These are phyloP conservation scores for Hanseniaspora taiwanica DNA, from an alignment of 805 yeast species.

Conservation along the genomic window DNA sequence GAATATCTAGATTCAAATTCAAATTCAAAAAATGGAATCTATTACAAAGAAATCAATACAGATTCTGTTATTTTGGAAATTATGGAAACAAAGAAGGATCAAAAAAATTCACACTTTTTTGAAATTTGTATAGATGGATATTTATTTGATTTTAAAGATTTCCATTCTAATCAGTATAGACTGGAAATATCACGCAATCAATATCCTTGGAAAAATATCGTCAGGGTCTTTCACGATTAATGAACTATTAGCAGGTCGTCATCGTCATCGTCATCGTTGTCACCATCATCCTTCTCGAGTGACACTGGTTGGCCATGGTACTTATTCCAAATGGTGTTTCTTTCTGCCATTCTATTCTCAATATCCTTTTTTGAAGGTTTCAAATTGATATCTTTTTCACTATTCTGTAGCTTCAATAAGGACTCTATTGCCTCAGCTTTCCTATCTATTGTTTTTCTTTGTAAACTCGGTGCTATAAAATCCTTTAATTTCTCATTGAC, in stretches of 20 bases:
- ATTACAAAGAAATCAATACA: neutral
- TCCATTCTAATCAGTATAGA: conserved; percentile 1
- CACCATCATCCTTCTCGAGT: conserved; percentile 16
- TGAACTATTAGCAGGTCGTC: neutral
- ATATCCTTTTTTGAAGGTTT: conserved; percentile 9
- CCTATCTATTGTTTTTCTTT: too few relatives aligned
- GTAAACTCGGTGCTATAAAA: neutral
- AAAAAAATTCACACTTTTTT: too few relatives aligned
- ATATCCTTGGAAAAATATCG: neutral
- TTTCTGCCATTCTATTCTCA: conserved; percentile 6
- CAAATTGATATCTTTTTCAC: conserved; percentile 13
- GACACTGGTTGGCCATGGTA: conserved; percentile 18
- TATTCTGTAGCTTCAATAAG: conserved; percentile 32
- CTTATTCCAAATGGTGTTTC: conserved; percentile 11
- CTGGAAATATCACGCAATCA: neutral
- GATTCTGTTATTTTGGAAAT: too few relatives aligned
- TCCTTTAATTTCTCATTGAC: neutral
- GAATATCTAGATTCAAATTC: conserved; percentile 9
- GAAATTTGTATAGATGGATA: conserved; percentile 22
- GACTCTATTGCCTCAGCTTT: too few relatives aligned
- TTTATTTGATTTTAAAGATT: conserved; percentile 13
- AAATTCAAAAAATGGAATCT: conserved; percentile 1
- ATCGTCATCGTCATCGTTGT: conserved; percentile 2
- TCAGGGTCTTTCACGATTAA: neutral
- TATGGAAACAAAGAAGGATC: too few relatives aligned